These are phyloP conservation scores for Arctostaphylos glauca DNA, from an alignment of 148 eudicot genomes.

Conservation along the genomic window DNA sequence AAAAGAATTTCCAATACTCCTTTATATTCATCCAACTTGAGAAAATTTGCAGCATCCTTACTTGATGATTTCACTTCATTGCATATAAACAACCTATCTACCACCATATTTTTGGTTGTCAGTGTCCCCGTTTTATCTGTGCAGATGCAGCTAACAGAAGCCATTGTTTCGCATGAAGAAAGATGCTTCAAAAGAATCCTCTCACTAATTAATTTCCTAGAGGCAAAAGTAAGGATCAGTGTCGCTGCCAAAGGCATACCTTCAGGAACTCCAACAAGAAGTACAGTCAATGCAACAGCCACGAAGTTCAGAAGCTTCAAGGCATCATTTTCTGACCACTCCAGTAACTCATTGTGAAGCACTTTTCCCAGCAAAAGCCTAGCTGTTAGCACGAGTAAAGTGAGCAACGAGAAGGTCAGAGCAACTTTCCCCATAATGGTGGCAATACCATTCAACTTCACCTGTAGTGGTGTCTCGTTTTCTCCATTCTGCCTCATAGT, in stretches of 20 bases:
- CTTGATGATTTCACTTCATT: constrained; percentile 47
- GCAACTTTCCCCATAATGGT: constrained; percentile 95
- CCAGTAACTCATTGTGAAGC: constrained; percentile 13
- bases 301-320: constrained; percentile 67
- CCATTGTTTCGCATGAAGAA: constrained; percentile 98
- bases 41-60: not conserved
- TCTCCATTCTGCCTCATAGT: constrained; percentile 80
- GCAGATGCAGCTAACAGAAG: constrained; percentile 82
- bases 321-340: constrained; percentile 79
- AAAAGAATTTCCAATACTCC: too few species aligned
- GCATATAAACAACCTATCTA: constrained; percentile 65
- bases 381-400: constrained; percentile 59
- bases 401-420: constrained; percentile 67
- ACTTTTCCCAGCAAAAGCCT: constrained; percentile 63
- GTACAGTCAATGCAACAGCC: constrained; percentile 84
- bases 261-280: constrained; percentile 98
- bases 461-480: constrained; percentile 95
- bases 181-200: constrained; percentile 86
- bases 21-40: not conserved
- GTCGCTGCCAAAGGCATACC: constrained; percentile 96
- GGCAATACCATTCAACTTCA: constrained; percentile 95
- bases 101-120: constrained; percentile 91
- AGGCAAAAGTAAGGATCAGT: constrained; percentile 92
- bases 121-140: constrained; percentile 96
- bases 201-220: constrained; percentile 84